Evolutionary conservation across 202 grass and related monocot genomes (phyloP).

Genomic region (Saccharum hybrid): DNA sequence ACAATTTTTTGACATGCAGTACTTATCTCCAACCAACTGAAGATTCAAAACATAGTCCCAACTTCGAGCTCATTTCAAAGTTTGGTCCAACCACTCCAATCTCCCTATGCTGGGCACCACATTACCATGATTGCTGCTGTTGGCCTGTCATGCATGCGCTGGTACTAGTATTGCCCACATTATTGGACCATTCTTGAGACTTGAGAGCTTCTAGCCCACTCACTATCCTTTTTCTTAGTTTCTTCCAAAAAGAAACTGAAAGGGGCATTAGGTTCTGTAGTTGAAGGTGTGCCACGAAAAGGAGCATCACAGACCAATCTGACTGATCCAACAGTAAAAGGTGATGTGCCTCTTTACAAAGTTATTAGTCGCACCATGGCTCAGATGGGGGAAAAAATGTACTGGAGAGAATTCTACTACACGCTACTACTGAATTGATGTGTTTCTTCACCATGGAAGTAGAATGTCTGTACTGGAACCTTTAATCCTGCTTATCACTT

Average conservation of each 20-base stretch:
- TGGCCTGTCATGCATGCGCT: slow-evolving; percentile 24
- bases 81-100: slow-evolving; percentile 10
- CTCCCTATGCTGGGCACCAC: slow-evolving; percentile 20
- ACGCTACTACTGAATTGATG: slow-evolving; percentile 13
- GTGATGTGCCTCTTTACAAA: too few species aligned
- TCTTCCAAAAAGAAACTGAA: slow-evolving; percentile 42
- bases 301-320: slow-evolving; percentile 29
- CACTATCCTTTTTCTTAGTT: slow-evolving; percentile 15
- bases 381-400: not conserved
- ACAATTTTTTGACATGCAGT: slow-evolving; percentile 13
- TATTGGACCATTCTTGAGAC: slow-evolving; percentile 50
- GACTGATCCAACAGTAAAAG: slow-evolving; percentile 34
- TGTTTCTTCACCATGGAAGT: slow-evolving; percentile 37
- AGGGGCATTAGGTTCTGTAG: not conserved
- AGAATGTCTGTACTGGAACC: slow-evolving; percentile 31
- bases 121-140: slow-evolving; percentile 39
- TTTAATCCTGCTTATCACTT: slow-evolving; percentile 36
- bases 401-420: not conserved
- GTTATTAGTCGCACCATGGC: too few species aligned
- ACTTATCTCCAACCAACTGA: slow-evolving; percentile 29
- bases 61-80: slow-evolving; percentile 1
- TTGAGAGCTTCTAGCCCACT: slow-evolving; percentile 32
- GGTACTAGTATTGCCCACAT: slow-evolving; percentile 28
- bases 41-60: slow-evolving; percentile 28
- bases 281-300: slow-evolving; percentile 23